Evolutionary conservation across 2,329 filamentous ascomycete species (phyloP).

Genomic region (Sclerotinia sclerotiorum): DNA sequence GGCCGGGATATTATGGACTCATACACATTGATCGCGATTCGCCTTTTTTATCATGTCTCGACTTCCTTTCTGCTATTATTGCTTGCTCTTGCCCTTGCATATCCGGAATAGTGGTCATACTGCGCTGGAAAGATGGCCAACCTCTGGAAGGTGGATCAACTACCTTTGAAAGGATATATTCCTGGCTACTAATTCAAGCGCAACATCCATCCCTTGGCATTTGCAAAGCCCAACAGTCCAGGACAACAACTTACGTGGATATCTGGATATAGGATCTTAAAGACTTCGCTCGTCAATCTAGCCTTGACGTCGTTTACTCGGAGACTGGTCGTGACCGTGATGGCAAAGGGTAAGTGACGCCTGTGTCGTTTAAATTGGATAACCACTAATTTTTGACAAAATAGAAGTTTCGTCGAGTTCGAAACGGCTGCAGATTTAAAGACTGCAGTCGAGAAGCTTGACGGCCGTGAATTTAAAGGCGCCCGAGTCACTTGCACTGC

Average conservation of each 20-base stretch:
- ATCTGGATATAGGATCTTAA: constrained; percentile 91
- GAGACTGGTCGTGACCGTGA: constrained; percentile 91
- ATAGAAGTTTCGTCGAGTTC: constrained; percentile 87
- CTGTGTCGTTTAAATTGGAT: neutral
- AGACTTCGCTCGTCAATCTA: constrained; percentile 97
- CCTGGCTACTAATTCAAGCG: constrained; percentile 37
- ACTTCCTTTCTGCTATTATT: constrained; percentile 39
- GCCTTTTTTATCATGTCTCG: constrained; percentile 40
- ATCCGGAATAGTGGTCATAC: constrained; percentile 37
- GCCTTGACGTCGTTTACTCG: constrained; percentile 96
- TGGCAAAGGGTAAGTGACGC: constrained; percentile 75
- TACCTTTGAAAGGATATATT: constrained; percentile 33
- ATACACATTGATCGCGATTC: constrained; percentile 30
- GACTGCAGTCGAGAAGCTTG: constrained; percentile 90
- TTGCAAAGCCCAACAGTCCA: constrained; percentile 37
- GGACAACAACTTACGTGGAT: constrained; percentile 72
- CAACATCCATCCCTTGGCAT: constrained; percentile 38
- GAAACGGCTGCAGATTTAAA: constrained; percentile 89
- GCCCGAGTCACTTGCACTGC: constrained; percentile 79
- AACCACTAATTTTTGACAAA: constrained; percentile 26
- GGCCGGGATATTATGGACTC: constrained; percentile 37
- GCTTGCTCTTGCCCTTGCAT: constrained; percentile 34
- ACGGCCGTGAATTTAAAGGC: constrained; percentile 90
- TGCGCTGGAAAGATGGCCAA: constrained; percentile 34
- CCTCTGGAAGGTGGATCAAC: constrained; percentile 37